Base-by-base conservation (phyloP, 768 basidiomycete genomes). In the Trametes cingulata region DNA sequence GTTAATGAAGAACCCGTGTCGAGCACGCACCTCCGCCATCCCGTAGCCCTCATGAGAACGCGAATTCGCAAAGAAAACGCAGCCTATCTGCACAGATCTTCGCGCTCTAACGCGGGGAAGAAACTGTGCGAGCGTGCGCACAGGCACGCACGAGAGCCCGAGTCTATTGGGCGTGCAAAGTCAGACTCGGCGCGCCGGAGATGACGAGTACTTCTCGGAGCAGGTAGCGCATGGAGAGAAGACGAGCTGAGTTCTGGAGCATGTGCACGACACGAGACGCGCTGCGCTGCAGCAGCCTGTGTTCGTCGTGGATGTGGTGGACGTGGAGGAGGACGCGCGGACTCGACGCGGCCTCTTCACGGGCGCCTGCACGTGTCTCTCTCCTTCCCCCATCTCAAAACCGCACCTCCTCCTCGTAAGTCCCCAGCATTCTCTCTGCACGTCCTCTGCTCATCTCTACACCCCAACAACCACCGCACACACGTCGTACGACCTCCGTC, bases 31-130 rank as follows among this genome's bases (percentile, higher is more conserved):
- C 13, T 43, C 0, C 6, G 1, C 19, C 13, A n/a, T 19, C 10
- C 13, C 35, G 35, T 12, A 14, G 17, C 17, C 17, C 12, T 5
- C 6, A 22, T 12, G 15, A 52, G 50, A 52, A 52, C 36, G 3
- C 3, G 50, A 52, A 52, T 22, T 1, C 3, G 2, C 20, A 36
- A 40, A 52, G 50, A 25, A 8, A 15, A 13, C 17, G 37, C 39
- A 52, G 50, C 24, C 22, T 40, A 52, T 52, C 50, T 52, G 10
- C 22, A 24, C 36, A 40, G 50, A 52, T 52, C 50, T 52, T 17
- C 50, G 37, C 13, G 37, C 13, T 47, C 15, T 10, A 33, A n/a
- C n/a, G n/a, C n/a, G n/a, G n/a, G n/a, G n/a, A n/a, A n/a, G n/a
- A n/a, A 33, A 10, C 29, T 5, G 29, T 33, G 6, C 29, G 29